Percentiles rank a stretch among this genome's conserved stretches.
Evolutionary conservation across 2,329 filamentous ascomycete species (phyloP).

Genomic region (Ceratocystis variospora): DNA sequence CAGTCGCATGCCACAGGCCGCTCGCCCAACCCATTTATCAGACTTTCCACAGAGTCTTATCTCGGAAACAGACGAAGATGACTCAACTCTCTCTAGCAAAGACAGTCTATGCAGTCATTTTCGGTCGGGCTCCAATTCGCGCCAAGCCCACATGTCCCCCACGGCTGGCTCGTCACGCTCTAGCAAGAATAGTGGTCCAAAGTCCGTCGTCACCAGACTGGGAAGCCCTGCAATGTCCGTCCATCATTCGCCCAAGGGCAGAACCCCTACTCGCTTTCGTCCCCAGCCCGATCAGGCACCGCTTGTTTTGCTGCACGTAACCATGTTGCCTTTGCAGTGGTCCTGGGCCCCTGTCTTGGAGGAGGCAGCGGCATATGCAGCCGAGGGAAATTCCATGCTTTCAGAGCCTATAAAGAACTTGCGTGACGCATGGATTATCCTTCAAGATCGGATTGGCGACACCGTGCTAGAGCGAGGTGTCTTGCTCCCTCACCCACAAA

Average conservation of each 20-base stretch:
- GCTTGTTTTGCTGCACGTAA: conserved; percentile 64
- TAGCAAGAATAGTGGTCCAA: conserved; percentile 32
- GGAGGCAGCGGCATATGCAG: conserved; percentile 20
- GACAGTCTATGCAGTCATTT: conserved; percentile 50
- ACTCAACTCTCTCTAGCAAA: conserved; percentile 25
- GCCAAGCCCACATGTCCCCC: conserved; percentile 58
- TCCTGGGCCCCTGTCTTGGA: conserved; percentile 46
- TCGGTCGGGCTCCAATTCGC: conserved; percentile 54
- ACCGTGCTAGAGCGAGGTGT: conserved; percentile 62
- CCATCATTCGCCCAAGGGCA: conserved; percentile 42
- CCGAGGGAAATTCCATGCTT: conserved; percentile 22
- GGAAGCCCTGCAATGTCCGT: conserved; percentile 40
- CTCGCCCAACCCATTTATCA: conserved; percentile 34
- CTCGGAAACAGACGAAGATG: conserved; percentile 31
- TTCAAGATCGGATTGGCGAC: conserved; percentile 58
- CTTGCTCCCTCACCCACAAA: conserved; percentile 62
- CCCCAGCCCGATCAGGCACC: conserved; percentile 47
- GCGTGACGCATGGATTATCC: conserved; percentile 50
- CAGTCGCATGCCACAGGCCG: conserved; percentile 23
- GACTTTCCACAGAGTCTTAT: conserved; percentile 40
- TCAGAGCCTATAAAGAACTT: conserved; percentile 36
- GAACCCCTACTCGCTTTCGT: conserved; percentile 45
- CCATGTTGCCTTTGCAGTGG: conserved; percentile 56
- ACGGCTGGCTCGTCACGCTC: conserved; percentile 46
- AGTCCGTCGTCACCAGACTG: conserved; percentile 38